Evolutionary conservation across 371 early-diverging fungal species (phyloP), one percentile per base, ranked within the genome.

Genomic region (Mortierella sp.): DNA sequence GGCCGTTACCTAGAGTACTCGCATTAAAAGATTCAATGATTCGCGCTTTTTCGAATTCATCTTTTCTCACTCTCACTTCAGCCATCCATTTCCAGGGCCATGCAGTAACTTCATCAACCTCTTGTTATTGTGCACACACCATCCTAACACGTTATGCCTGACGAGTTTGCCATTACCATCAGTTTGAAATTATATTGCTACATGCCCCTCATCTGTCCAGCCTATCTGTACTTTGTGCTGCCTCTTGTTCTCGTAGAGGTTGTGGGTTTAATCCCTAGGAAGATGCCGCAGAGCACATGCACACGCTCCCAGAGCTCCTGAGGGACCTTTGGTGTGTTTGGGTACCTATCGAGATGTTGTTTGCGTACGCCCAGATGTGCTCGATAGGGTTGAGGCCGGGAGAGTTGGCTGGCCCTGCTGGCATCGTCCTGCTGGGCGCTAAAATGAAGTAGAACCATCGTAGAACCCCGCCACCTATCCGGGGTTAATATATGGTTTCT

Each of bases 211-310:
- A 28, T 57, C 28, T 57, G 28, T 28, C 26, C 40, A 8, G 19
- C 75, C 69, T 57, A n/a, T 53, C 69, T 51, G 50, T 74, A 5
- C 48, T n/a, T 31, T 74, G 74, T 40, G 67, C 61, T n/a, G n/a
- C n/a, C n/a, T n/a, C n/a, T n/a, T n/a, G 51, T 40, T 51, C n/a
- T n/a, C n/a, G n/a, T 51, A 67, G 5, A 75, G 43, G 0, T 14
- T 34, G 40, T 53, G 64, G 46, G n/a, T n/a, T 16, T 48, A 75
- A 31, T 69, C 37, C 13, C 50, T 31, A 43, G 75, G 75, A 69
- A 16, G 50, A 69, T 75, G 37, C 69, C 75, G 14, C 75, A 69
- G 46, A 67, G 51, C 46, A 10, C n/a, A n/a, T n/a, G n/a, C n/a
- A n/a, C n/a, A n/a, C n/a, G n/a, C n/a, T n/a, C n/a, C n/a, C n/a